Percentiles rank a stretch among this genome's conserved stretches.
These are phyloP conservation scores for Colletotrichum lupini DNA, from an alignment of 2,329 filamentous ascomycete genomes.

Conservation along the genomic window DNA sequence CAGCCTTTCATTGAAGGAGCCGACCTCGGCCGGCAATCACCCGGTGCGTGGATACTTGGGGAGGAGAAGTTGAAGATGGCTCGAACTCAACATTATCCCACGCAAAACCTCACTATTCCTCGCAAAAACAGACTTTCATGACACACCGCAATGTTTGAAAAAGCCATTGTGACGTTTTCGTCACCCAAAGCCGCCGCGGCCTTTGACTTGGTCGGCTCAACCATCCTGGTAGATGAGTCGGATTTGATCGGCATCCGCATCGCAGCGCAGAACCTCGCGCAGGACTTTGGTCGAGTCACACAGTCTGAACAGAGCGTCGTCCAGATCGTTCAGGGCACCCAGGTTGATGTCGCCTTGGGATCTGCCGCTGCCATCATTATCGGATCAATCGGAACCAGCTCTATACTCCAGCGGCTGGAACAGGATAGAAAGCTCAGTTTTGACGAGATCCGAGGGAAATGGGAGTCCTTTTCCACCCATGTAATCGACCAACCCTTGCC, in stretches of 20 bases:
- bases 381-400: slow-evolving; percentile 47
- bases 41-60: neutral
- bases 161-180: slow-evolving; percentile 41
- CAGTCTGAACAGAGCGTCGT: neutral
- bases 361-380: slow-evolving; percentile 11
- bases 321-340: neutral
- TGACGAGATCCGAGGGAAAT: slow-evolving; percentile 60
- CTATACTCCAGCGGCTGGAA: slow-evolving; percentile 58
- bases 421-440: slow-evolving; percentile 58
- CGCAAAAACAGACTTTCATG: neutral
- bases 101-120: neutral
- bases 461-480: slow-evolving; percentile 65
- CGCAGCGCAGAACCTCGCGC: slow-evolving; percentile 45
- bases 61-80: neutral
- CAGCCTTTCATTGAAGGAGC: neutral
- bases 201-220: slow-evolving; percentile 43
- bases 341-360: neutral
- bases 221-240: slow-evolving; percentile 44
- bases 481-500: slow-evolving; percentile 56
- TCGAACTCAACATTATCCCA: neutral
- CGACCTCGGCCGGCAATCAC: neutral
- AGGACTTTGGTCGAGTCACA: slow-evolving; percentile 43
- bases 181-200: slow-evolving; percentile 1
- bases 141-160: slow-evolving; percentile 39
- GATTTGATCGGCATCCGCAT: slow-evolving; percentile 47